phyloP scores from a whole-genome alignment of 2,329 filamentous ascomycete genomes.

The Aspergillus sp. region DNA sequence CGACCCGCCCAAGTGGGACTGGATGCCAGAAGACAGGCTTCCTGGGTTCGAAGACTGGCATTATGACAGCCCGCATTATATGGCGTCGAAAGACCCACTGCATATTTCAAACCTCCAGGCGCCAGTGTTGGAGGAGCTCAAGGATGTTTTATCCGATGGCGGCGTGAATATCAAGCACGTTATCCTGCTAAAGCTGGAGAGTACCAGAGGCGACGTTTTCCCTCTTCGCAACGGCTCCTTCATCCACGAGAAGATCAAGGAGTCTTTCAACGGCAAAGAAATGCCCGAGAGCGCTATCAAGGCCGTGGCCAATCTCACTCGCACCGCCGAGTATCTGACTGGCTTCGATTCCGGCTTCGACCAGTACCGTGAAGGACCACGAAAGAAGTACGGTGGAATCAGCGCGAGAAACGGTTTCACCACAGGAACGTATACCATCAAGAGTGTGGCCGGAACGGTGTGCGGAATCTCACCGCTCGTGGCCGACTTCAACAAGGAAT shows the following conservation, averaged over 20 bases:
- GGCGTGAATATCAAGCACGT: conserved; percentile 45
- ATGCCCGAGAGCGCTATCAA: conserved; percentile 33
- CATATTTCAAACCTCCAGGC: conserved; percentile 42
- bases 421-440: conserved; percentile 46
- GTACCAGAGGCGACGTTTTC: conserved; percentile 48
- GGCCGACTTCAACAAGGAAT: conserved; percentile 46
- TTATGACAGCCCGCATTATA: conserved; percentile 30
- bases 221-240: conserved; percentile 43
- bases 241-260: conserved; percentile 35
- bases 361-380: conserved; percentile 19
- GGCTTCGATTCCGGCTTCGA: conserved; percentile 26
- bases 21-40: conserved; percentile 24
- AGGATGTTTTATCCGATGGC: conserved; percentile 26
- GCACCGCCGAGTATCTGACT: conserved; percentile 29
- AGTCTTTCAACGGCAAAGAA: conserved; percentile 34
- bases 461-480: conserved; percentile 47
- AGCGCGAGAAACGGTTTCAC: conserved; percentile 45
- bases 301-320: conserved; percentile 28
- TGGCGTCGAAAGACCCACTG: conserved; percentile 38
- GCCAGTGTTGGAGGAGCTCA: conserved; percentile 24
- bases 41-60: conserved; percentile 30
- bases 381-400: conserved; percentile 40
- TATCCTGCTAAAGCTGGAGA: conserved; percentile 47
- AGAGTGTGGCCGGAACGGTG: conserved; percentile 44
- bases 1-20: conserved; percentile 21